Base-by-base conservation (phyloP, 495 filamentous ascomycete genomes). In the Podospora pseudocomata region DNA sequence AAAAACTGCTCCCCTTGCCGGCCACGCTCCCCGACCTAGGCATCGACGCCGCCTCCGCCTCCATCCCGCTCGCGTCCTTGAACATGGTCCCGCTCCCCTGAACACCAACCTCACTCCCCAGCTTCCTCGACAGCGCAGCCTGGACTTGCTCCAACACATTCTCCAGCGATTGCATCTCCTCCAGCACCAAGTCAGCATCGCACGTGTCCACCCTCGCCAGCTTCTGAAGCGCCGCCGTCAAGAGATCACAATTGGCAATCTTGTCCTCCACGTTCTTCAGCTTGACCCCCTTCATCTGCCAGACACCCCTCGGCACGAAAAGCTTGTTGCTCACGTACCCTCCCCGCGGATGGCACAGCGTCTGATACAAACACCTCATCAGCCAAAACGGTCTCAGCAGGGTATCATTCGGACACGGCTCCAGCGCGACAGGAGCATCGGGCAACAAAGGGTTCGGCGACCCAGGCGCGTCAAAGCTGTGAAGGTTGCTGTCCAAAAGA, bases 101-200 rank as follows among this genome's bases (percentile, higher is more conserved):
- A 7, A 93, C 85, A 54, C 95, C 95, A 54, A 99, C 96, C 72
- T 99, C 95, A 68, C 83, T 90, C 18, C 95, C 94, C 3, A 99
- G 84, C 73, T 93, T 97, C 75, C 94, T 94, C 5, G 88, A 78
- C 28, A 99, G 81, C 15, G 83, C 82, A 9, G 84, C 76, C 77
- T 97, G 93, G 0, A 91, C 92, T 73, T 93, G 89, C 73, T 98
- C 95, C 32, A 99, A 84, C 49, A 97, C 84, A 65, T 81, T 84
- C 79, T 99, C 95, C 30, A 99, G 84, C n/a, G 87, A 82, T 74
- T 97, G 92, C 92, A 99, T 96, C 76, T 99, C 95, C 72, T 97
- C 94, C 34, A 96, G 81, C 18, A 99, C 88, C 20, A 93, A 91
- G 71, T 96, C 93, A 2, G 94, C 92, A 76, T 98, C 94, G 68